Evolutionary conservation across 768 basidiomycete genomes (phyloP).

Genomic region (Boletus barrowsii): DNA sequence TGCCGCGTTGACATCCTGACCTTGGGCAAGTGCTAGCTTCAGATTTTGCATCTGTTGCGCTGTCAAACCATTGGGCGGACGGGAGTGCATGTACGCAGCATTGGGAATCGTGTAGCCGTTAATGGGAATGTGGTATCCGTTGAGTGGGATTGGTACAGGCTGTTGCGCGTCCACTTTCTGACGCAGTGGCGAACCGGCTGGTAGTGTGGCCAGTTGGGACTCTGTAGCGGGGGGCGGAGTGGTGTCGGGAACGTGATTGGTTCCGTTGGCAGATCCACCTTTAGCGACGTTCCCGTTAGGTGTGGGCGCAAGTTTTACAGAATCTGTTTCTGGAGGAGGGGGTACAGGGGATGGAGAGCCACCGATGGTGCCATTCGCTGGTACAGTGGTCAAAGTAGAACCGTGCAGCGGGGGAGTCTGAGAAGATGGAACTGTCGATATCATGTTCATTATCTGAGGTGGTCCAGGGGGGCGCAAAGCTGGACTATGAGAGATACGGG

Average conservation of each 20-base stretch:
- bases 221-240: conserved; percentile 14
- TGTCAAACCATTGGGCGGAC: conserved; percentile 42
- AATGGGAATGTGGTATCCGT: conserved; percentile 50
- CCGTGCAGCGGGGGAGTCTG: conserved; percentile 36
- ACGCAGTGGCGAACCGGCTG: conserved; percentile 39
- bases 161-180: conserved; percentile 50
- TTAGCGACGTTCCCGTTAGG: conserved; percentile 24
- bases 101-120: conserved; percentile 39
- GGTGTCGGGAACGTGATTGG: conserved; percentile 14
- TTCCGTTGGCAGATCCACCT: conserved; percentile 30
- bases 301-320: conserved; percentile 14
- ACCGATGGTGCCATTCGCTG: conserved; percentile 36
- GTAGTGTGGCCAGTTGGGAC: conserved; percentile 21
- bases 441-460: conserved; percentile 35
- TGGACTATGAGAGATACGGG: conserved; percentile 54
- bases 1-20: conserved; percentile 36
- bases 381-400: conserved; percentile 19
- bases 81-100: conserved; percentile 33
- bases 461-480: conserved; percentile 32
- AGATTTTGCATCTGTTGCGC: conserved; percentile 59
- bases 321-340: conserved; percentile 44
- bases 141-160: conserved; percentile 35
- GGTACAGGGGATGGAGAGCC: conserved; percentile 33
- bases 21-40: conserved; percentile 51
- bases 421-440: conserved; percentile 28